Conservation (phyloP, 1,284 basidiomycete genomes). For the Cryptococcus jaspeensis region DNA sequence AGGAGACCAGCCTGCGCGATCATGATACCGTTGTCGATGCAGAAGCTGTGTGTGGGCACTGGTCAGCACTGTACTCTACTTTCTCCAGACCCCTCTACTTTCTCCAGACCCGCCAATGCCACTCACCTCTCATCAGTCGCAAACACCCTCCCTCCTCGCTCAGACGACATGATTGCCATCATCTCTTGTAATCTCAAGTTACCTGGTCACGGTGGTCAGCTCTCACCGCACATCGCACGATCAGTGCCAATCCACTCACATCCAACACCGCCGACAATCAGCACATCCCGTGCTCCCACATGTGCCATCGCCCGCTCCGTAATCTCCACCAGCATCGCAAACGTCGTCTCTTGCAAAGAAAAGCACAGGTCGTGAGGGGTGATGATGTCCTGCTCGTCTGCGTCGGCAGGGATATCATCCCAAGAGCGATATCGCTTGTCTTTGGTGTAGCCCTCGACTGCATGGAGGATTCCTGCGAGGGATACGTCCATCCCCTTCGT, state of each 20-base stretch:
- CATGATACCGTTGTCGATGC: conserved; percentile 99
- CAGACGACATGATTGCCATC: conserved; percentile 96
- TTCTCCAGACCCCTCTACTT: conserved; percentile 2
- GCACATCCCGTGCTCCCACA: conserved; percentile 90
- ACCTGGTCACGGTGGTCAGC: conserved; percentile 55
- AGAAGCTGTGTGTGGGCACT: conserved; percentile 64
- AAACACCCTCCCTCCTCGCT: conserved; percentile 86
- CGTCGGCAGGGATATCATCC: conserved; percentile 17
- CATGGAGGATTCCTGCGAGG: conserved; percentile 86
- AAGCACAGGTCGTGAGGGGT: conserved; percentile 95
- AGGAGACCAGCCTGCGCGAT: conserved; percentile 97
- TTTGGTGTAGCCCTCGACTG: conserved; percentile 80
- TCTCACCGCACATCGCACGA: background rate
- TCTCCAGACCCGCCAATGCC: background rate
- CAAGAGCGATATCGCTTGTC: conserved; percentile 68
- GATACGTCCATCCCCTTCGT: conserved; percentile 99
- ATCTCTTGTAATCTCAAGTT: conserved; percentile 93
- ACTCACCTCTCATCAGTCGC: conserved; percentile 90
- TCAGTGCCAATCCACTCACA: conserved; percentile 60
- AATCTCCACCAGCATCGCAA: conserved; percentile 98
- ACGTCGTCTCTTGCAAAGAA: conserved; percentile 94
- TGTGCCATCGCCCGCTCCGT: conserved; percentile 99
- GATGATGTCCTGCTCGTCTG: conserved; percentile 65
- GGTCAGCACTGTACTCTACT: background rate
- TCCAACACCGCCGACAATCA: conserved; percentile 98